Conservation (phyloP, 176 grass and related monocot species). For the Saccharum officinarum region DNA sequence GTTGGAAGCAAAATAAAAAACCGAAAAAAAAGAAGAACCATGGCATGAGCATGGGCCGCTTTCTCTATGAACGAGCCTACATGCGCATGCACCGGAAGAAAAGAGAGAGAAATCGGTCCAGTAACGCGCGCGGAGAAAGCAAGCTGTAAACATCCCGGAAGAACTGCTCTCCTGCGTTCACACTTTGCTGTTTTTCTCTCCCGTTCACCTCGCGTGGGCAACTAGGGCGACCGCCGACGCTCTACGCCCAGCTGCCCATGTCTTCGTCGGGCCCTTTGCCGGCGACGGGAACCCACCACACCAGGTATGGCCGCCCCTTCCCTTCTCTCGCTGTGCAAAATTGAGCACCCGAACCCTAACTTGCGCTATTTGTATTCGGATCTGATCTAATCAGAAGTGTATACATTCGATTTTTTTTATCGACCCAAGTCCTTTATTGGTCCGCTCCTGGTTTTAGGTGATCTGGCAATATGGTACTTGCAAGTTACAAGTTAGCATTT, state of each 20-base stretch:
- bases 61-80: background rate
- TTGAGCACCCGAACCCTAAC: background rate
- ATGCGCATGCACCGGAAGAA: background rate
- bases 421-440: background rate
- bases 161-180: no score
- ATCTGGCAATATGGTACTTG: background rate
- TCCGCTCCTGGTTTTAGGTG: background rate
- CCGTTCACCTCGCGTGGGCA: no score
- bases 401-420: background rate
- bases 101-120: background rate
- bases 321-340: background rate
- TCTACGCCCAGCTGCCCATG: background rate
- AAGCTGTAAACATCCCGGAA: no score
- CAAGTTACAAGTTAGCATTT: background rate
- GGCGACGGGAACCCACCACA: background rate
- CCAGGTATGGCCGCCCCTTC: background rate
- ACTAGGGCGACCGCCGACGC: background rate
- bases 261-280: background rate
- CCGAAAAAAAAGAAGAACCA: background rate
- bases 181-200: background rate
- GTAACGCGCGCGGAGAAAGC: no score
- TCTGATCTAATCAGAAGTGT: background rate
- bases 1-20: background rate
- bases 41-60: background rate
- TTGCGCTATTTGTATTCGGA: background rate